Percentiles rank a stretch among this genome's conserved stretches.
Evolutionary conservation across 164 flowering plant species (phyloP).

Genomic region (Saururus chinensis): DNA sequence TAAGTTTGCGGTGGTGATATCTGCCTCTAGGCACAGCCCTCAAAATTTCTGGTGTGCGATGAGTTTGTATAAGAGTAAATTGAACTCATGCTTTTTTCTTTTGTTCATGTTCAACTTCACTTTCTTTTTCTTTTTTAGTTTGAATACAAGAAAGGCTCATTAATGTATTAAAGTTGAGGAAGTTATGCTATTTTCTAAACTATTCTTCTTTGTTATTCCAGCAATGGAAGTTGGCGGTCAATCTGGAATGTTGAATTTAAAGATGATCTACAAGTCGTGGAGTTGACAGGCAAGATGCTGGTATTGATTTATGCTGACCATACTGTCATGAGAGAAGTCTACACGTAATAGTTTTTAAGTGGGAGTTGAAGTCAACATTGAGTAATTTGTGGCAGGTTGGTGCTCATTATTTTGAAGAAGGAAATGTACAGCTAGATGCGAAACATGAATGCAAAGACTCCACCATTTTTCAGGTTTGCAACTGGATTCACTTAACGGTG

Average conservation of each 20-base stretch:
- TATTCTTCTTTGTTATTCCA: conserved; percentile 7
- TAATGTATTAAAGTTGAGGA: neutral
- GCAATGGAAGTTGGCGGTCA: conserved; percentile 97
- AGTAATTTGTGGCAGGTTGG: conserved; percentile 46
- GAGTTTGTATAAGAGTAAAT: neutral
- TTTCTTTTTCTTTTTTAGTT: neutral
- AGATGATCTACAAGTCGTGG: conserved; percentile 66
- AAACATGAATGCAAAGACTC: conserved; percentile 79
- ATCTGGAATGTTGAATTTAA: conserved; percentile 75
- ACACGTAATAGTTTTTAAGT: neutral
- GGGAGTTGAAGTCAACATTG: neutral
- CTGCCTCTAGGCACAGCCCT: conserved; percentile 79
- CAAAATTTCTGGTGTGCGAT: conserved; percentile 84
- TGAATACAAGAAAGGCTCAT: neutral
- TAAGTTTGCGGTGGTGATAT: conserved; percentile 81
- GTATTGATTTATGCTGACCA: conserved; percentile 19
- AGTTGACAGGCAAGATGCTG: conserved; percentile 72
- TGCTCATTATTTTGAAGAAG: conserved; percentile 97
- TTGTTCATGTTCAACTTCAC: too few relatives aligned
- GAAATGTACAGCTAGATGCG: conserved; percentile 93
- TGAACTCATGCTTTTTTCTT: neutral
- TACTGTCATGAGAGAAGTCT: neutral
- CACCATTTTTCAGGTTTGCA: conserved; percentile 69
- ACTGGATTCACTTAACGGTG: neutral
- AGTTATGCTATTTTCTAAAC: too few relatives aligned